Base-by-base conservation (phyloP, 2,329 filamentous ascomycete species). In the Cordyceps cateniannulata region DNA sequence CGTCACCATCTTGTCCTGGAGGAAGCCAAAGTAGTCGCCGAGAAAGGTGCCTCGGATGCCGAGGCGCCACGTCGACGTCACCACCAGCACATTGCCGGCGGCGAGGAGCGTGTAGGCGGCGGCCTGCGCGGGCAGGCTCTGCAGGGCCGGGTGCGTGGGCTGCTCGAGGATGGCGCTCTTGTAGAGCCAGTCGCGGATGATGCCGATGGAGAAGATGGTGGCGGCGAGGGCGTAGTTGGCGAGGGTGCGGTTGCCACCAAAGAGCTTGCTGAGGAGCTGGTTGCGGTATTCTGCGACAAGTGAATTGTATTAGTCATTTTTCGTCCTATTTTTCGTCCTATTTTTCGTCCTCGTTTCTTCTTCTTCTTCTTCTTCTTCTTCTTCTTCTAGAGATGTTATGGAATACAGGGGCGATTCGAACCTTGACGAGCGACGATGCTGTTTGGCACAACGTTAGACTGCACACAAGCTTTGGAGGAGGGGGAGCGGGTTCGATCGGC, bases 11-110 rank as follows among this genome's bases (percentile, higher is more conserved):
- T 88, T 79, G 72, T 98, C 93, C 92, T 97, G 96, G 66, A 99
- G 81, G 73, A 98, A 97, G 67, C 95, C 95, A 72, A 98, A 99
- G 81, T 99, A 99, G 79, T 99, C 95, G 68, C 95, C 95, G 40
- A 99, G 81, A 73, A 97, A 99, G 42, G 95, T 99, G 64, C 95
- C 95, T 0, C 92, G 97, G 69, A 99, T 85, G 62, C 95, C 95
- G 45, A 99, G 85, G 38, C 87, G 89, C 86, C 87, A 97, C 77
- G 96, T 98, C 63, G 90, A 95, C 38, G 88, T 88, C 55, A 98
- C 69, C 54, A 99, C 95, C 40, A 99, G 85, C 56, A 89, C 75
- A 74, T 96, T 97, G 62, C 95, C 95, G 42, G 78, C 71, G 29
- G 81, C 81, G 68, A 98, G 83, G 60, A 98, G 84, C 5, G 78